Conservation (phyloP, 495 filamentous ascomycete species). For the Acidiella bohemica region DNA sequence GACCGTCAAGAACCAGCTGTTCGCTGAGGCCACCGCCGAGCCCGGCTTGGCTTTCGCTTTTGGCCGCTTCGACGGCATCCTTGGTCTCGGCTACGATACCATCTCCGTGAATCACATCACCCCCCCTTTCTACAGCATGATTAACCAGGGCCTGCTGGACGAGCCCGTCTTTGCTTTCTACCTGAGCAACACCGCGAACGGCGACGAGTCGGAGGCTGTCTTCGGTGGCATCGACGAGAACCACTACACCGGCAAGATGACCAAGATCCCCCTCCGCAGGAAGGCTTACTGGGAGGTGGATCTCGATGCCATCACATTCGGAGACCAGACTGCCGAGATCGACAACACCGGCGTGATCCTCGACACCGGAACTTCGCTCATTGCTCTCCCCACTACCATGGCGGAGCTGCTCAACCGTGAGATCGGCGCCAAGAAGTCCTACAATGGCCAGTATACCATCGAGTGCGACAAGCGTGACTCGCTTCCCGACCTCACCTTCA, state of each 20-base stretch:
- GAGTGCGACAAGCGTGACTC: conserved; percentile 73
- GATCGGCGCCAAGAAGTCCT: conserved; percentile 95
- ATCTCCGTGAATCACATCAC: conserved; percentile 92
- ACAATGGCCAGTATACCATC: conserved; percentile 85
- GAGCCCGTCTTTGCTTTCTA: conserved; percentile 95
- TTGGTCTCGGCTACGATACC: conserved; percentile 86
- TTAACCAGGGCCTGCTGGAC: conserved; percentile 78
- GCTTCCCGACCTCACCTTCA: conserved; percentile 82
- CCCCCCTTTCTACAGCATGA: conserved; percentile 92
- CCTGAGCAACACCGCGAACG: conserved; percentile 60
- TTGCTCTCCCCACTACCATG: conserved; percentile 81
- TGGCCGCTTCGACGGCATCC: conserved; percentile 93
- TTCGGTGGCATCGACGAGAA: conserved; percentile 84
- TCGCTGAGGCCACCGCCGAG: conserved; percentile 89
- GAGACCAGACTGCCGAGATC: conserved; percentile 67
- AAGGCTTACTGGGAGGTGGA: conserved; percentile 99
- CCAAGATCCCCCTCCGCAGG: conserved; percentile 82
- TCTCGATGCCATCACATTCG: conserved; percentile 80
- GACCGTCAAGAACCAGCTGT: conserved; percentile 72
- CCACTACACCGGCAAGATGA: conserved; percentile 82
- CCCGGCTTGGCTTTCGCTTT: conserved; percentile 97
- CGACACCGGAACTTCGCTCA: conserved; percentile 96
- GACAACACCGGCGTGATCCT: conserved; percentile 91
- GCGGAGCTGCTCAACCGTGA: conserved; percentile 96
- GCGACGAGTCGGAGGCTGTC: conserved; percentile 69